These are phyloP conservation scores for Globisporangium orthogonon DNA, from an alignment of 352 stramenopile genomes.

Conservation along the genomic window DNA sequence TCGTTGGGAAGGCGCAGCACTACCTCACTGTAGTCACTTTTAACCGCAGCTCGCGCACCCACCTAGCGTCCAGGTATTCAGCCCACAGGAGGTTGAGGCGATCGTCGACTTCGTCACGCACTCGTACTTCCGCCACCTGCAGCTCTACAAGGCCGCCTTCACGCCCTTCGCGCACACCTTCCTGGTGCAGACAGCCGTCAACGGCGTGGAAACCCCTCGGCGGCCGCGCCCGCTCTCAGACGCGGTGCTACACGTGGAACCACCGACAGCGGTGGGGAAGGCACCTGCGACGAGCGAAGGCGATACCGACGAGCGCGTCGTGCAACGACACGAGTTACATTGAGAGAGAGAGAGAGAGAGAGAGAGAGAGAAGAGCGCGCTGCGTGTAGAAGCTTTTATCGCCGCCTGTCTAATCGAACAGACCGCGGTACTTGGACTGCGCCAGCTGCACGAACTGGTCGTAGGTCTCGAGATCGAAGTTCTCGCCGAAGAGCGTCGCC, in stretches of 20 bases:
- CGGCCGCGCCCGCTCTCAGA: conserved; percentile 27
- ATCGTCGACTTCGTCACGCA: conserved; percentile 75
- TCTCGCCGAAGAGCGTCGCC: conserved; percentile 75
- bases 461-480: conserved; percentile 79
- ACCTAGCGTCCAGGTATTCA: conserved; percentile 54
- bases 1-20: not conserved
- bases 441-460: conserved; percentile 75
- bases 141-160: conserved; percentile 79
- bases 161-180: conserved; percentile 54
- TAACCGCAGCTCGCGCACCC: not conserved
- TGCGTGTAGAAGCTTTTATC: too few species aligned
- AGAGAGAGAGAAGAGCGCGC: too few species aligned
- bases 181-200: conserved; percentile 36
- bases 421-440: conserved; percentile 57
- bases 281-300: not conserved
- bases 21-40: not conserved
- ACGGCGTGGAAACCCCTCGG: conserved; percentile 35
- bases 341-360: not conserved
- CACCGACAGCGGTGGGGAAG: not conserved
- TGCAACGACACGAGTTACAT: not conserved
- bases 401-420: conserved; percentile 52
- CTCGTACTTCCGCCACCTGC: conserved; percentile 76
- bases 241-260: conserved; percentile 27
- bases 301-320: not conserved
- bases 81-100: conserved; percentile 28